Evolutionary conservation across 2,329 filamentous ascomycete species (phyloP), one percentile per base, ranked within the genome.

Genomic region (Madurella fahalii): DNA sequence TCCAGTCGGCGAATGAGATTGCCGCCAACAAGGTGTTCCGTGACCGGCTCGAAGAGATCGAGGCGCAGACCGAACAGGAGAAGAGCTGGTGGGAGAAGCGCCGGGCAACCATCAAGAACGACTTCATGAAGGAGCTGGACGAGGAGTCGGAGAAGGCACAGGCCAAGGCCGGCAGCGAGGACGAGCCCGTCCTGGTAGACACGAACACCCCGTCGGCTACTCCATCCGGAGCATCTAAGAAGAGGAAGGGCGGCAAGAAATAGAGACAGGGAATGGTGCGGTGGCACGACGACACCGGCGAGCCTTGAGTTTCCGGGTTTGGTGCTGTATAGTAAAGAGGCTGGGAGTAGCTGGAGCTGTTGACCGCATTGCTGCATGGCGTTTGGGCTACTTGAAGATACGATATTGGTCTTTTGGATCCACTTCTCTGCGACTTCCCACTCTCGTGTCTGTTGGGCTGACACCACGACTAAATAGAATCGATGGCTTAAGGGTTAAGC

Each of bases 1-100:
- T 99, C 81, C 94, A 99, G 72, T 92, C 89, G 44, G 94, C 94
- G 52, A 95, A 95, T 72, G 94, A 99, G 73, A 96, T 99, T 73
- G 85, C 88, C 56, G 87, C 90, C 67, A 96, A 96, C 74, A 81
- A 83, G 41, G 74, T 85, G 45, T 81, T 96, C 66, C 88, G 90
- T 62, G 79, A 86, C 61, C 82, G 86, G 47, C 79, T 96, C 17
- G 81, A 85, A 45, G 87, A 91, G 59, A 84, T 96, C 55, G 85
- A 92, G 64, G 74, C 77, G 30, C 86, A 89, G 66, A 77, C 84
- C 1, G 78, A 81, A 9, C 76, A 83, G 40, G 94, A 97, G 74
- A 89, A 88, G 74, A 80, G 86, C 67, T 96, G 91, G 90, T 99
- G 94, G 94, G 89, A 90, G 69, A 89, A 89, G 77, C 88, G 87